phyloP scores from a whole-genome alignment of 2,329 filamentous ascomycete genomes.

The Claviceps cyperi region DNA sequence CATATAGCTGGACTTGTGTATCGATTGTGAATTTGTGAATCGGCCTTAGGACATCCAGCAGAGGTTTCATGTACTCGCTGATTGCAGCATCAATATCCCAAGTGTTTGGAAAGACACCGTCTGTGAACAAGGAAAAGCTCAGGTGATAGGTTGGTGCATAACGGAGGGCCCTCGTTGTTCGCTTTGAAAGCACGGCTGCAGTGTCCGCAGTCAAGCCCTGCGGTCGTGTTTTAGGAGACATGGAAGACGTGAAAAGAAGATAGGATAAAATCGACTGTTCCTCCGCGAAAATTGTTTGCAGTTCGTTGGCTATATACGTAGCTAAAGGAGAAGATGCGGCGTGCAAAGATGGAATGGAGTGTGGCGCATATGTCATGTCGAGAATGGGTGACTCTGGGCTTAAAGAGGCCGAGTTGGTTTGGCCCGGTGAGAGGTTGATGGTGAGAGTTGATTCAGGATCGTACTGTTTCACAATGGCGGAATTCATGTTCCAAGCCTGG shows the following conservation, averaged over 20 bases:
- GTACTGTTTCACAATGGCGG: conserved; percentile 19
- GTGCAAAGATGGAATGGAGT: conserved; percentile 49
- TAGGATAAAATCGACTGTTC: conserved; percentile 78
- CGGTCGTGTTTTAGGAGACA: conserved; percentile 31
- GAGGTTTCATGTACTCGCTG: conserved; percentile 63
- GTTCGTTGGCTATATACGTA: conserved; percentile 61
- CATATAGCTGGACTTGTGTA: conserved; percentile 90
- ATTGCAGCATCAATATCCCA: conserved; percentile 86
- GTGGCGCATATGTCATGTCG: conserved; percentile 62
- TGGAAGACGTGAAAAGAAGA: conserved; percentile 47
- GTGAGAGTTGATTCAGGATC: conserved; percentile 44
- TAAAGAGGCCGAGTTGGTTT: conserved; percentile 46
- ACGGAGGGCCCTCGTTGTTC: conserved; percentile 73
- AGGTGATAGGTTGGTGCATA: conserved; percentile 91
- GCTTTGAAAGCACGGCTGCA: conserved; percentile 45
- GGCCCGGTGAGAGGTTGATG: conserved; percentile 54
- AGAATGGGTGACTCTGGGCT: conserved; percentile 57
- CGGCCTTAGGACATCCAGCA: conserved; percentile 61
- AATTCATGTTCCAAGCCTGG: conserved; percentile 9
- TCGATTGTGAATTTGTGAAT: conserved; percentile 96
- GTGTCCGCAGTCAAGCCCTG: conserved; percentile 34
- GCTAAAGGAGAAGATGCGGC: conserved; percentile 61
- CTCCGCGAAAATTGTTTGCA: conserved; percentile 69
- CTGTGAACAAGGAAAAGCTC: conserved; percentile 88
- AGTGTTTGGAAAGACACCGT: conserved; percentile 59